Conservation (phyloP, 2,329 filamentous ascomycete species). For the Arthrobotrys entomopaga region DNA sequence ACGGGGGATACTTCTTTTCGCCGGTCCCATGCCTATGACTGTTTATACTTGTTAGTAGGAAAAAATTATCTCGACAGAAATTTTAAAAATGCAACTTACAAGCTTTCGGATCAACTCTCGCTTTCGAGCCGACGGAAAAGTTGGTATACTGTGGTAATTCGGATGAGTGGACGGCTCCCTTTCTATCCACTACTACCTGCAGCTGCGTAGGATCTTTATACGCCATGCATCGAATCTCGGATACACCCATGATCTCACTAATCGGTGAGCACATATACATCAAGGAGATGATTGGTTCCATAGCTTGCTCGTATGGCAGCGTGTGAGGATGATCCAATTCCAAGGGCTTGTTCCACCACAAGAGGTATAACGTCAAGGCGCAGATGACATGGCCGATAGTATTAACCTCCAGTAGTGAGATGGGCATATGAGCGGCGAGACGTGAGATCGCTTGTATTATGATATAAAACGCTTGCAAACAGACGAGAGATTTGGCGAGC, state of each 20-base stretch:
- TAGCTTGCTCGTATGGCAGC: constrained; percentile 27
- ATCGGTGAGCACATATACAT: constrained; percentile 51
- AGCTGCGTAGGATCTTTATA: constrained; percentile 25
- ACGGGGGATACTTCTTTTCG: constrained; percentile 32
- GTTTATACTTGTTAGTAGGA: background rate
- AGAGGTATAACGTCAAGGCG: constrained; percentile 57
- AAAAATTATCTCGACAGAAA: background rate
- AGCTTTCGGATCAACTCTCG: constrained; percentile 38
- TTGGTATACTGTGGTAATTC: constrained; percentile 44
- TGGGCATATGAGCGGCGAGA: constrained; percentile 56
- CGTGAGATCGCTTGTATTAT: constrained; percentile 57
- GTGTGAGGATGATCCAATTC: constrained; percentile 50
- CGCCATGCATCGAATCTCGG: constrained; percentile 43
- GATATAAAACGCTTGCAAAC: constrained; percentile 59
- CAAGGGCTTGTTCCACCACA: constrained; percentile 60
- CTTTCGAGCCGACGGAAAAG: constrained; percentile 42
- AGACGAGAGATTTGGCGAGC: constrained; percentile 59
- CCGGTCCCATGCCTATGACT: constrained; percentile 43
- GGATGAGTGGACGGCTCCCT: constrained; percentile 7
- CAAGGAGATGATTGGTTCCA: constrained; percentile 28
- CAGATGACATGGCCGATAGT: constrained; percentile 59
- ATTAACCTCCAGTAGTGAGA: constrained; percentile 59
- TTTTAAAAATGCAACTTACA: constrained; percentile 33
- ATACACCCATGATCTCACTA: constrained; percentile 33
- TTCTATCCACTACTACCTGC: constrained; percentile 13